A percentile compares a stretch with the other conserved stretches of the same genome.
These are phyloP conservation scores for Penicillium mononematosum DNA, from an alignment of 495 filamentous ascomycete species.

Conservation along the genomic window DNA sequence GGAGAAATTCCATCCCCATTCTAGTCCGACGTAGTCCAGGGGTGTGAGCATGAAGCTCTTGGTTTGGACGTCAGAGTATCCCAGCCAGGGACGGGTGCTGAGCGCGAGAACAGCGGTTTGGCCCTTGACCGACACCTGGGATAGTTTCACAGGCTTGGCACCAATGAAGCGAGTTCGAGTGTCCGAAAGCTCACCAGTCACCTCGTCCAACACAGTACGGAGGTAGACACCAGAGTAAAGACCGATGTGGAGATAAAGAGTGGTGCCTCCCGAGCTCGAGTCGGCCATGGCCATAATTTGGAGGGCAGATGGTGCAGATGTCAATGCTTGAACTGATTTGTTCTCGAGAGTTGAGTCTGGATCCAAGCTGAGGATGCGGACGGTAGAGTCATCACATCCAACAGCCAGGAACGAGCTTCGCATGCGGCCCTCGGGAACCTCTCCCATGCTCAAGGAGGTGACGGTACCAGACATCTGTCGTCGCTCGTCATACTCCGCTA, in stretches of 20 bases:
- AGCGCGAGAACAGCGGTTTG: conserved; percentile 86
- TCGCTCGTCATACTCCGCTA: conserved; percentile 94
- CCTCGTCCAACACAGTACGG: conserved; percentile 87
- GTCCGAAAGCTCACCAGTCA: conserved; percentile 91
- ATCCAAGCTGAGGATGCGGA: conserved; percentile 86
- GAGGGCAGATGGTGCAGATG: conserved; percentile 81
- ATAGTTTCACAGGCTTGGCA: conserved; percentile 81
- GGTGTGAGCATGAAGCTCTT: conserved; percentile 89
- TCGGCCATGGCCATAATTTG: conserved; percentile 96
- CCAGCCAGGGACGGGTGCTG: conserved; percentile 88
- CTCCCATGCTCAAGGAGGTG: conserved; percentile 88
- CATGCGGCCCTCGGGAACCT: conserved; percentile 83
- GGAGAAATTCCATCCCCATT: conserved; percentile 94
- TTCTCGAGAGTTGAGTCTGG: conserved; percentile 86
- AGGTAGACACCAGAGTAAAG: conserved; percentile 94
- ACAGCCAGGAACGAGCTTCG: conserved; percentile 90
- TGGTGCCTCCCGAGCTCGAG: conserved; percentile 73
- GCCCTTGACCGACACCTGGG: conserved; percentile 78
- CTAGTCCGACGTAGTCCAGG: conserved; percentile 79
- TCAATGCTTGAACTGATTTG: conserved; percentile 89
- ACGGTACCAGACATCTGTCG: conserved; percentile 95
- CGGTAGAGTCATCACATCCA: conserved; percentile 93
- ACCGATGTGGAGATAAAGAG: conserved; percentile 91
- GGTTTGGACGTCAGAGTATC: conserved; percentile 80
- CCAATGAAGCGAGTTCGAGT: conserved; percentile 93